Base-by-base conservation (phyloP, 2,329 filamentous ascomycete genomes). In the Zasmidium cellare region DNA sequence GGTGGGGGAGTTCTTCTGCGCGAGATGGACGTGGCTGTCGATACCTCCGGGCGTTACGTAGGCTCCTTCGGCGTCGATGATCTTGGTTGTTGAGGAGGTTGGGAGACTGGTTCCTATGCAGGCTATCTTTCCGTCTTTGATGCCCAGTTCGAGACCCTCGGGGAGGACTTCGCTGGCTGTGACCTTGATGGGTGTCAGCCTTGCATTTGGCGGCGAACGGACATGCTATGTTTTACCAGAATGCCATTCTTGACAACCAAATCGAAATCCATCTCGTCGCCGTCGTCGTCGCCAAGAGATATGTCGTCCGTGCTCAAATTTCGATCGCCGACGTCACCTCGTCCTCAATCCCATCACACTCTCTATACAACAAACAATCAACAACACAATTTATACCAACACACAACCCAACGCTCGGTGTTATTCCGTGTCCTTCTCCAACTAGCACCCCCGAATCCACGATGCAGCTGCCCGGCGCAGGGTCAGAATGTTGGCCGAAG, bases 1-100 rank as follows among this genome's bases (percentile, higher is more conserved):
- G 1, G 75, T 78, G 1, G 75, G 73, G 9, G 69, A 70, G 58
- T 78, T 77, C 57, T 76, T 74, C 65, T 81, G 77, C 6, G 74
- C 72, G 1, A 82, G 70, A 60, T 82, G 80, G 1, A 82, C 79
- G 65, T 82, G 79, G 11, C 74, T 75, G 61, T 82, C 79, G 12
- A 82, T 72, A 9, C 79, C 79, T 18, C 79, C 79, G 16, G 78
- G 77, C 1, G 76, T 79, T 9, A 80, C 69, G 52, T 76, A 79
- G 7, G 74, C 77, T 0, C 77, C 77, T 63, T 77, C 72, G 6
- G 78, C 79, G 63, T 80, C 76, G 22, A 81, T 73, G 9, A 79
- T 58, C 44, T 71, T 61, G 0, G 76, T 79, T 1, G 67, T 60
- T 9, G 63, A 56, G 19, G 67, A 68, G 20, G 63, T 65, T 6